These are phyloP conservation scores for Macrolepiota fuliginosa DNA, from an alignment of 768 basidiomycete genomes.

Conservation along the genomic window DNA sequence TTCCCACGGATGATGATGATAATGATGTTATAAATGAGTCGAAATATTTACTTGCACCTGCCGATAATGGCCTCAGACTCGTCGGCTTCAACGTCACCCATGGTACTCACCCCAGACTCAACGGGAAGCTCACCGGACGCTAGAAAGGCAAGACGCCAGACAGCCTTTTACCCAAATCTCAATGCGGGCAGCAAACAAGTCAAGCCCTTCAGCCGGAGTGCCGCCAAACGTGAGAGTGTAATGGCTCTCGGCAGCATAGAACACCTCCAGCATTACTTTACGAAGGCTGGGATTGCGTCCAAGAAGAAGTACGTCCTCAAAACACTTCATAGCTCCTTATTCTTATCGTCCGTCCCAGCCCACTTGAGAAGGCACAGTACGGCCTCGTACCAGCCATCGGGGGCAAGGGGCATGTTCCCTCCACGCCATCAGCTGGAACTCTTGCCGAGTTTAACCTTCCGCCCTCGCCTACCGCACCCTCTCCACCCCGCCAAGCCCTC, in stretches of 20 bases:
- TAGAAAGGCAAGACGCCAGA: conserved; percentile 60
- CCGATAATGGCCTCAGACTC: conserved; percentile 37
- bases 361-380: conserved; percentile 47
- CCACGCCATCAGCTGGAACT: conserved; percentile 38
- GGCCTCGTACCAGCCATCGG: conserved; percentile 80
- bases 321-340: background rate
- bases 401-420: conserved; percentile 45
- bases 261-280: conserved; percentile 93
- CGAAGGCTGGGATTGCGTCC: conserved; percentile 77
- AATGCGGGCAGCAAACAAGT: conserved; percentile 68
- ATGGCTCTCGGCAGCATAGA: conserved; percentile 96
- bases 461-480: conserved; percentile 62
- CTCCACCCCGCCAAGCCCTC: conserved; percentile 39
- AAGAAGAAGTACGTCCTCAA: conserved; percentile 60
- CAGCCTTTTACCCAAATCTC: conserved; percentile 76
- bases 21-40: background rate
- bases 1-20: conserved; percentile 8
- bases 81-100: conserved; percentile 47
- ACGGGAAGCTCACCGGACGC: conserved; percentile 37
- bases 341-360: conserved; percentile 22
- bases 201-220: conserved; percentile 87
- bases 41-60: background rate
- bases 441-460: conserved; percentile 60
- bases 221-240: conserved; percentile 91
- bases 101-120: conserved; percentile 60